Base-by-base conservation (phyloP, 345 rosid species). In the Eucalyptus curtisii region DNA sequence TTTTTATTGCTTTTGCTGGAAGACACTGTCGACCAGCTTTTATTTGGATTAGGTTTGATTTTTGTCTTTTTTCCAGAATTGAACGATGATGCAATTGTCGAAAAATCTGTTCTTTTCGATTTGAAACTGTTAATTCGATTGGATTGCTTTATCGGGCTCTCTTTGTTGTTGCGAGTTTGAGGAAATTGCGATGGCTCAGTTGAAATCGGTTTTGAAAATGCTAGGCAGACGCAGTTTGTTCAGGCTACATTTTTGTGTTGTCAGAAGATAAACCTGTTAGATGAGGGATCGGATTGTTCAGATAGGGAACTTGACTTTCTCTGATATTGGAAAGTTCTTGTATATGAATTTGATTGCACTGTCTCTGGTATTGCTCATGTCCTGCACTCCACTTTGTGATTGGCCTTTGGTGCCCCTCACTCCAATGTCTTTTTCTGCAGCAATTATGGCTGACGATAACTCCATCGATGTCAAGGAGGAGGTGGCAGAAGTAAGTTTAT, bases 371-470 rank as follows among this genome's bases (percentile, higher is more conserved):
- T 76, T 76, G 84, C 47, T 76, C 84, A 20, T 76, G 47, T 76
- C 84, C 40, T 40, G 47, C 42, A 40, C 84, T 76, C 47, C 84
- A 76, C 16, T 40, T 22, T 76, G 47, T 76, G 27, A 20, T 76
- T 37, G 47, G 30, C 40, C 27, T 40, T 76, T 76, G 15, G 30
- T 40, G 84, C 47, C 25, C 13, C 84, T 76, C 47, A 40, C 47
- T 76, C 47, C 82, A 37, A 37, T 76, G 84, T 47, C 47, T 76
- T 76, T 40, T 20, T 40, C 84, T 76, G 87, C 27, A 87, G 92
- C 27, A 88, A 86, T 52, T 87, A 94, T 95, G 97, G 93, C 93
- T 4, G 96, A 94, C n/a, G 96, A 95, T 49, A 88, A 87, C 76
- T 87, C 86, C 7, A 76, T 19, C 10, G 94, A 95, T n/a, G 40